These are phyloP conservation scores for Hortaea sp. DNA, from an alignment of 2,329 filamentous ascomycete genomes.

Conservation along the genomic window DNA sequence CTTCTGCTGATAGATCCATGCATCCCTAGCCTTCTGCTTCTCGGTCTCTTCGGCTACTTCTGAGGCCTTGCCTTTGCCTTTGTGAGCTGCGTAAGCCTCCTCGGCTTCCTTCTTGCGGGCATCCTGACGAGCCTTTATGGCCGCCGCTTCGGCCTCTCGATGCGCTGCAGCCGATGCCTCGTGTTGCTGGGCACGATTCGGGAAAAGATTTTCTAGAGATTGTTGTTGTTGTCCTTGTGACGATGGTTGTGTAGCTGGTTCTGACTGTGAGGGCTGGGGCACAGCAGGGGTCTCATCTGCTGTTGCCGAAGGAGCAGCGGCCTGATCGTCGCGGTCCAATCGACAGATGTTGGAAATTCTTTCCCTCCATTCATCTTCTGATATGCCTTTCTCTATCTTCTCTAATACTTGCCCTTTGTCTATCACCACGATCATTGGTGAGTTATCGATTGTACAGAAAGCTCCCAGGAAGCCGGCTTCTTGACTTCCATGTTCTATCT, in stretches of 20 bases:
- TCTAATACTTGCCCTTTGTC: slow-evolving; percentile 64
- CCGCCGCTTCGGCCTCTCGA: slow-evolving; percentile 42
- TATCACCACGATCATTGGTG: slow-evolving; percentile 73
- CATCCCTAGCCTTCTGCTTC: slow-evolving; percentile 22
- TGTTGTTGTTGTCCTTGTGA: neutral
- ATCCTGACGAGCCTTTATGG: slow-evolving; percentile 26
- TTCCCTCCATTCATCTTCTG: slow-evolving; percentile 53
- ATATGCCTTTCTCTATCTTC: slow-evolving; percentile 57
- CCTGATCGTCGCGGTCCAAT: slow-evolving; percentile 22
- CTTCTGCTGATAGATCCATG: slow-evolving; percentile 37
- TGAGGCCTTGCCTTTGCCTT: slow-evolving; percentile 10
- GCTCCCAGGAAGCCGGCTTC: slow-evolving; percentile 75
- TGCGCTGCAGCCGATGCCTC: slow-evolving; percentile 31
- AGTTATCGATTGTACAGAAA: slow-evolving; percentile 68
- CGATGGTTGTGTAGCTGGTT: neutral
- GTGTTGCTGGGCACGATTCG: slow-evolving; percentile 42
- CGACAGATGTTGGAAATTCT: slow-evolving; percentile 39
- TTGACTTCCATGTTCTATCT: slow-evolving; percentile 60
- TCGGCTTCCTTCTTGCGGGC: slow-evolving; percentile 30
- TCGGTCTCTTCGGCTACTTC: slow-evolving; percentile 30
- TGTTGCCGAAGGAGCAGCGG: neutral
- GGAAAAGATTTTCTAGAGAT: slow-evolving; percentile 27
- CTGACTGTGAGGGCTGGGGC: neutral
- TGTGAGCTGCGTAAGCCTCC: slow-evolving; percentile 18
- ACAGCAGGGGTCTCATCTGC: neutral